These are phyloP conservation scores for Exidia glandulosa DNA, from an alignment of 768 basidiomycete species.

Conservation along the genomic window DNA sequence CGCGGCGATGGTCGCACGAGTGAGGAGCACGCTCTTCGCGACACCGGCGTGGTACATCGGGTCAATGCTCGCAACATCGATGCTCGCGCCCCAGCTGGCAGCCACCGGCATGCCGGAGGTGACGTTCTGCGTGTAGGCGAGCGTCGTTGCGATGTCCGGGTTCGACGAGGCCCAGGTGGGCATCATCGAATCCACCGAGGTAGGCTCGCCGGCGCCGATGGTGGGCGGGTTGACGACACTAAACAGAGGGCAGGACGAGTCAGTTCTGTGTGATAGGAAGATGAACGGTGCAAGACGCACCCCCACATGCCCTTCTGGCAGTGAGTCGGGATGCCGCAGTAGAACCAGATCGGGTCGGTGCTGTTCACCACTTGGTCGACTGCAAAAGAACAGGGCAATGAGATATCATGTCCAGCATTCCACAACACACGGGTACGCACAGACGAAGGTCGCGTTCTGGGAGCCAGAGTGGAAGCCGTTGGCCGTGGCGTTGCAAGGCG, in stretches of 20 bases:
- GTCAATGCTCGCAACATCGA: constrained; percentile 40
- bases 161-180: constrained; percentile 25
- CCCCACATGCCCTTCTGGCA: constrained; percentile 80
- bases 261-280: constrained; percentile 3
- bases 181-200: constrained; percentile 47
- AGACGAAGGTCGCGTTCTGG: constrained; percentile 48
- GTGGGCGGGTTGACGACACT: constrained; percentile 27
- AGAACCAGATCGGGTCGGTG: constrained; percentile 64
- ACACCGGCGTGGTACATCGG: constrained; percentile 36
- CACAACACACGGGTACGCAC: background rate
- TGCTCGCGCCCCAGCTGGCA: constrained; percentile 49
- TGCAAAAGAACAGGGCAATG: constrained; percentile 8
- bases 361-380: constrained; percentile 64
- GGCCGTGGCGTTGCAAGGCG: constrained; percentile 62
- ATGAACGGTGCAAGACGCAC: constrained; percentile 18
- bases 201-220: constrained; percentile 20
- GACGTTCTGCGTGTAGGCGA: constrained; percentile 35
- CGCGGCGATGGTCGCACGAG: constrained; percentile 31
- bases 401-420: background rate
- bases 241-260: constrained; percentile 40
- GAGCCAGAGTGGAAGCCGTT: constrained; percentile 51
- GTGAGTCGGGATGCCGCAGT: constrained; percentile 59
- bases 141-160: constrained; percentile 46
- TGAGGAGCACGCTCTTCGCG: constrained; percentile 49
- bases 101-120: constrained; percentile 40